A percentile compares a stretch with the other conserved stretches of the same genome.
These are phyloP conservation scores for Thielaviopsis musarum DNA, from an alignment of 2,329 filamentous ascomycete genomes.

Conservation along the genomic window DNA sequence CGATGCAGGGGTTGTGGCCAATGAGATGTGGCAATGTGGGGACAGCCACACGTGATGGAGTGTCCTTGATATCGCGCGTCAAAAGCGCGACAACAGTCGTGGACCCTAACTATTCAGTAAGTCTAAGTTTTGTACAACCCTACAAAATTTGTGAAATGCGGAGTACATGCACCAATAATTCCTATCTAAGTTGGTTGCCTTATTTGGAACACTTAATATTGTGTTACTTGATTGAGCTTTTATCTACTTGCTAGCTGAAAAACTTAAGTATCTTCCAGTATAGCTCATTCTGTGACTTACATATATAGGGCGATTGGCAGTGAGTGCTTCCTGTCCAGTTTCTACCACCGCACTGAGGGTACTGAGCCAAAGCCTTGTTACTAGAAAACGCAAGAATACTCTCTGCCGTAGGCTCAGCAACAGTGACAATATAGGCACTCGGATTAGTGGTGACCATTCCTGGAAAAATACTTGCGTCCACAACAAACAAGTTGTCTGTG, in stretches of 20 bases:
- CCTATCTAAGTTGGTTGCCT: neutral
- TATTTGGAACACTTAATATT: neutral
- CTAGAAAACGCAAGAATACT: slow-evolving; percentile 11
- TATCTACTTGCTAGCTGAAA: no score
- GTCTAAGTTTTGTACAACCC: neutral
- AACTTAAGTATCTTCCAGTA: neutral
- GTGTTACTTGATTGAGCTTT: neutral
- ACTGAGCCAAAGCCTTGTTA: neutral
- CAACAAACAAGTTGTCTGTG: slow-evolving; percentile 50
- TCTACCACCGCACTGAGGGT: slow-evolving; percentile 3
- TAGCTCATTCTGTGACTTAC: neutral
- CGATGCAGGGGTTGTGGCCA: neutral
- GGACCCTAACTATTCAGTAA: neutral
- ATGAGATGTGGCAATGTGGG: neutral
- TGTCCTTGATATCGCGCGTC: neutral
- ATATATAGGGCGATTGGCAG: neutral
- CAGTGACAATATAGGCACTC: slow-evolving; percentile 45
- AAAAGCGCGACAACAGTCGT: neutral
- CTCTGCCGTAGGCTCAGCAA: slow-evolving; percentile 41
- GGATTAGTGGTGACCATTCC: slow-evolving; percentile 55
- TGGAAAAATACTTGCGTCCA: slow-evolving; percentile 53
- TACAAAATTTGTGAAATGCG: no score
- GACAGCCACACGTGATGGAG: neutral
- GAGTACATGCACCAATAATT: no score
- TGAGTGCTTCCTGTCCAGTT: slow-evolving; percentile 1